phyloP scores from a whole-genome alignment of 164 flowering plant genomes.

The Annona cherimola region DNA sequence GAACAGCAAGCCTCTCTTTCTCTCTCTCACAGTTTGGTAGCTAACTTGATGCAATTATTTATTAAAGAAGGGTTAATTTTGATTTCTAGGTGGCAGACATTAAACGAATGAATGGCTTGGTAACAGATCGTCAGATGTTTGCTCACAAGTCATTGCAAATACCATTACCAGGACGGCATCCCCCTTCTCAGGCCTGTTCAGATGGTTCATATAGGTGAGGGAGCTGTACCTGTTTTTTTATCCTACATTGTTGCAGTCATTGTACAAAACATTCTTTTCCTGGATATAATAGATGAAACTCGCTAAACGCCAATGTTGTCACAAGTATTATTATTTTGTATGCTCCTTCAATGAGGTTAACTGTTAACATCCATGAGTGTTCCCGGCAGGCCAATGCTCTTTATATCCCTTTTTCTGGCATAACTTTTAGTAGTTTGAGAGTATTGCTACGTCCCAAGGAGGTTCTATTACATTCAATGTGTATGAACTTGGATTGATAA shows the following conservation, averaged over 20 bases:
- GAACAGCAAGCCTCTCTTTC: neutral
- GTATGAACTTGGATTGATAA: too few relatives aligned
- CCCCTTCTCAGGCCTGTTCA: constrained; percentile 59
- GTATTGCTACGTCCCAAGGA: neutral
- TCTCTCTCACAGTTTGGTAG: neutral
- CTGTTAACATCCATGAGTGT: neutral
- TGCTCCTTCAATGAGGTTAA: neutral
- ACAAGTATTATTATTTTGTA: neutral
- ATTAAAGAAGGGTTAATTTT: neutral
- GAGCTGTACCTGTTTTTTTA: constrained; percentile 25
- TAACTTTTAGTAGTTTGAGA: neutral
- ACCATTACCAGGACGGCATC: constrained; percentile 85
- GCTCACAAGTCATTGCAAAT: constrained; percentile 71
- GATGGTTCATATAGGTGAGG: constrained; percentile 35
- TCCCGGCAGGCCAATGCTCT: too few relatives aligned
- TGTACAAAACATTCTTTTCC: neutral
- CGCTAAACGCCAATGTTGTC: neutral
- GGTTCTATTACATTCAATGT: too few relatives aligned
- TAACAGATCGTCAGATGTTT: constrained; percentile 93
- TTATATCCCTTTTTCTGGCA: neutral
- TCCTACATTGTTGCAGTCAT: neutral
- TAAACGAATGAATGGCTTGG: constrained; percentile 75
- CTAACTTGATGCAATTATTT: neutral
- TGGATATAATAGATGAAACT: neutral
- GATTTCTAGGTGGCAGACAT: constrained; percentile 74